Conservation (phyloP, 768 basidiomycete species). For the Tephrocybe rancida region DNA sequence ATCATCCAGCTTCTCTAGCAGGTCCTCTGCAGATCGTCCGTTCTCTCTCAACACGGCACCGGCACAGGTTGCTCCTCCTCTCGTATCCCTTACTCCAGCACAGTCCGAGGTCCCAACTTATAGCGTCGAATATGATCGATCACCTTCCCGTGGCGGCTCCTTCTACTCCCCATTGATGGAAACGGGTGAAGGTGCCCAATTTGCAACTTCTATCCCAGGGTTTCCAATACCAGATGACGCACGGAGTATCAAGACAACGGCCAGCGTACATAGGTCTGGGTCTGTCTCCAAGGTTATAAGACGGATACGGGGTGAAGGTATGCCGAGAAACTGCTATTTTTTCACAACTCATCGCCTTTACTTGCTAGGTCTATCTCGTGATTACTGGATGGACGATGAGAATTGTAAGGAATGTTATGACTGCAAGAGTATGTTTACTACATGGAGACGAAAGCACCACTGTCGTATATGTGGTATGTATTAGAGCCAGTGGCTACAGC, state of each 20-base stretch:
- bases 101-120: constrained; percentile 79
- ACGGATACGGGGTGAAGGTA: constrained; percentile 88
- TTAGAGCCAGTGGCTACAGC: neutral
- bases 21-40: constrained; percentile 56
- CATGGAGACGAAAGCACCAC: constrained; percentile 96
- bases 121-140: constrained; percentile 62
- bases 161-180: constrained; percentile 59
- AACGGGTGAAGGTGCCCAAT: constrained; percentile 52
- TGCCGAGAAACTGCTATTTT: constrained; percentile 1
- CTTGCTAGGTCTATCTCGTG: constrained; percentile 74
- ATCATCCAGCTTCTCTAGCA: constrained; percentile 50
- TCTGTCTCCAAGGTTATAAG: constrained; percentile 93
- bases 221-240: constrained; percentile 93
- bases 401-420: constrained; percentile 95
- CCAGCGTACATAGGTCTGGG: constrained; percentile 70
- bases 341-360: constrained; percentile 7
- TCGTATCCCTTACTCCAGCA: constrained; percentile 85
- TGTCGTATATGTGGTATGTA: constrained; percentile 91
- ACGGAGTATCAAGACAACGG: constrained; percentile 77
- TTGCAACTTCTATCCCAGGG: constrained; percentile 84
- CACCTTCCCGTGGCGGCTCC: constrained; percentile 52
- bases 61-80: constrained; percentile 72
- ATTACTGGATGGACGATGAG: constrained; percentile 99
- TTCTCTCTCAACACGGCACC: constrained; percentile 56
- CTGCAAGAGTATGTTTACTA: constrained; percentile 91